Evolutionary conservation across 306 rosid species (phyloP), one percentile per base, ranked within the genome.

Genomic region (Vicia faba): DNA sequence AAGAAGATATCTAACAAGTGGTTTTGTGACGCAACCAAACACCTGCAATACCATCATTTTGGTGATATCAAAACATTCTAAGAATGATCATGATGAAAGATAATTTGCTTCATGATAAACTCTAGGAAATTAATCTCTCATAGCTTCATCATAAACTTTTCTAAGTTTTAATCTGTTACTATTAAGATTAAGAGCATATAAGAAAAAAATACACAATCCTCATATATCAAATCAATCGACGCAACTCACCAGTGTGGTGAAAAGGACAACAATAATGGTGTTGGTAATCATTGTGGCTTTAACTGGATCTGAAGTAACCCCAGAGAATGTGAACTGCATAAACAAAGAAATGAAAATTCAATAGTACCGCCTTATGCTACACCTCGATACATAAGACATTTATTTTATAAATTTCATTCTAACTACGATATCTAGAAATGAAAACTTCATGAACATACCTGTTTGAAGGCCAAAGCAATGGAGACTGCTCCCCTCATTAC

Each of bases 401-500:
- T 13, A 44, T 13, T 44, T 44, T 44, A 46, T 14, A 46, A 44
- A 16, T 16, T 48, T 48, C 12, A 48, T 16, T 7, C 11, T 18
- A 25, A 11, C 26, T 26, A 45, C 49, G 38, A 51, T 55, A 19
- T 20, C 36, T 66, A 35, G 13, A 69, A 68, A 20, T 38, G 15
- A 13, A 61, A 44, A 65, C 39, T 11, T 72, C 38, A 39, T 61
- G 5, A 20, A 63, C 11, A 13, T 78, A 84, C 98, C 84, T 89
- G 93, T 83, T 89, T 86, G 76, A 92, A 92, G 68, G 98, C 98
- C 77, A 92, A 62, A 70, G 98, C 98, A 71, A 92, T 85, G 23
- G 96, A 92, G 35, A 92, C 96, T 14, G 96, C 98, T 60, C 96
- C 98, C 64, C 96, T 79, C 80, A 92, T 92, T 18, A 92, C 86